Base-by-base conservation (phyloP, 1,139 yeast species). In the Yamadazyma sp. region DNA sequence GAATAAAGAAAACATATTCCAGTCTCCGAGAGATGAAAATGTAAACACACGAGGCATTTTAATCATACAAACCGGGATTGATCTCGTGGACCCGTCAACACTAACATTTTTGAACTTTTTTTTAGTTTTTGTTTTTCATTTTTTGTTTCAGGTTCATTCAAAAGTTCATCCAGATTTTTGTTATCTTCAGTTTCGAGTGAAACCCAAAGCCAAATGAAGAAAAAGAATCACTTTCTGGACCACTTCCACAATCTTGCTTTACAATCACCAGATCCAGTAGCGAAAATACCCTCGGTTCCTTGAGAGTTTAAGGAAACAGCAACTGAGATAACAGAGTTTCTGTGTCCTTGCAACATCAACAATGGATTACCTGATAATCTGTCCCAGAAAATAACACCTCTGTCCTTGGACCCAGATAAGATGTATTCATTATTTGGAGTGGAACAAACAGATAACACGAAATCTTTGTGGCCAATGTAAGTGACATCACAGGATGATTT, bases 311-410 rank as follows among this genome's bases (percentile, higher is more conserved):
- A 78, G 33, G 92, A 82, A 16, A 92, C 97, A 33, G 96, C 92
- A 31, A 92, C 98, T 38, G 95, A 83, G 50, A 92, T 92, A 38
- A 92, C 98, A 17, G 96, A 87, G 69, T 92, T 92, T 62, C 95
- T 83, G 65, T 92, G 98, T 26, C 98, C 98, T 68, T 91, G 98
- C 53, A 92, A 75, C 96, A 91, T 88, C 59, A 92, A 75, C 63
- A 89, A 81, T 45, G 96, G 96, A 64, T 88, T 92, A 49, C 97
- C 97, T 12, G 92, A 79, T 37, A 75, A 73, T 54, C 92, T 94
- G 60, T 92, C 97, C 98, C 98, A 92, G 73, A 92, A 87, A 47
- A 91, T 86, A 39, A 92, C 97, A 39, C 97, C 96, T 57, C 98
- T 84, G 67, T 92, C 98, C 65, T 92, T 92, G 20, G 97, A 88